phyloP scores from a whole-genome alignment of 208 protist species.

The Zelonia costaricensis region DNA sequence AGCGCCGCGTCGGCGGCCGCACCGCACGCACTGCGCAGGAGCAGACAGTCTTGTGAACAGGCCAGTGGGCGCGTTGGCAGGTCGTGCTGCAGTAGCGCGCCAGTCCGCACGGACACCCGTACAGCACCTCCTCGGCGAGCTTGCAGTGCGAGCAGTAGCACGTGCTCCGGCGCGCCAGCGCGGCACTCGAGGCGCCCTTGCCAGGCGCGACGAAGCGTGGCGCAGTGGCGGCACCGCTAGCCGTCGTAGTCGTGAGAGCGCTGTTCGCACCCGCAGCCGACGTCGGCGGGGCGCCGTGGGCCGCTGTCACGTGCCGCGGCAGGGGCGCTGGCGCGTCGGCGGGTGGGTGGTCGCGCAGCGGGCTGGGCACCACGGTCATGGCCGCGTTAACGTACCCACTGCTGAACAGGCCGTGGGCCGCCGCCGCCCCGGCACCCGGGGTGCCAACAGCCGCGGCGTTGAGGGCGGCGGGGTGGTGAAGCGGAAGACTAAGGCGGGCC shows the following conservation, averaged over 20 bases:
- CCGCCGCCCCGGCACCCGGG: background rate
- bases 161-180: background rate
- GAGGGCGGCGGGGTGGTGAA: background rate
- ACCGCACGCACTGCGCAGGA: constrained; percentile 7
- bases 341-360: no score
- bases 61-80: constrained; percentile 49
- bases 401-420: no score
- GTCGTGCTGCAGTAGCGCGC: constrained; percentile 40
- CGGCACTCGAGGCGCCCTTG: background rate
- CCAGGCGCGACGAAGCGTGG: no score
- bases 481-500: background rate
- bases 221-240: no score
- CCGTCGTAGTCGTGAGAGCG: no score
- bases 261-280: no score
- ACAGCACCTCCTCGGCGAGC: constrained; percentile 16
- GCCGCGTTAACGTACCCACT: no score
- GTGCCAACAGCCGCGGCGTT: background rate
- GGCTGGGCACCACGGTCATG: no score
- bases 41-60: constrained; percentile 29
- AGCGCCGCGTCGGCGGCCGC: constrained; percentile 8
- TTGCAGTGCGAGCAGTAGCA: constrained; percentile 22
- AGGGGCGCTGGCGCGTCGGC: no score
- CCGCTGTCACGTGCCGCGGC: no score
- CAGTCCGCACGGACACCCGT: constrained; percentile 42
- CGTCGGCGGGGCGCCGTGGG: no score